Evolutionary conservation across 495 filamentous ascomycete genomes (phyloP), one percentile per base, ranked within the genome.

Genomic region (Penicillium fimorum): DNA sequence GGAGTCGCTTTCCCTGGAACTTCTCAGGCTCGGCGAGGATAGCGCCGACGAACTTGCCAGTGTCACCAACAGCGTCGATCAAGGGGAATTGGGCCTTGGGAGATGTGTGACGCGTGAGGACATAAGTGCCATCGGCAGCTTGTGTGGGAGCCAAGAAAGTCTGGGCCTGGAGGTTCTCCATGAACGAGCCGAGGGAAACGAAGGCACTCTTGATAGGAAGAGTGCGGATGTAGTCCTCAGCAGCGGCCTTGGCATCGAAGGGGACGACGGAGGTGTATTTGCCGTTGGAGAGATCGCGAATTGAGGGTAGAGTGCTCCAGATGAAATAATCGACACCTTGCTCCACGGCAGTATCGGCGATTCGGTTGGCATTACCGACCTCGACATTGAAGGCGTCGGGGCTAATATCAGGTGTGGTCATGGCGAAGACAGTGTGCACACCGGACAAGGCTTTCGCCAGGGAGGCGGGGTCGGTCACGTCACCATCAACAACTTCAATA

Each of bases 41-140:
- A 13, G 81, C 74, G 9, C 73, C 78, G 15, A 82, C 68, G 56
- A 74, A 83, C 55, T 82, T 82, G 0, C 80, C 82, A 3, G 70
- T 72, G 59, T 84, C 79, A 9, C 61, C 69, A 5, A 55, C 65
- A 7, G 71, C 72, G 57, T 81, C 74, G 50, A 84, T 70, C 24
- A 76, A 43, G 3, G 82, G 79, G 1, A 77, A 37, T 37, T 53
- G 37, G 4, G 69, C 68, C 13, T 70, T 52, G 0, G 72, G 72
- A 4, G 69, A 71, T 30, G 55, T 53, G 45, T 55, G 59, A 25
- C 64, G 61, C 13, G 68, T 20, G 1, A 73, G 43, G 1, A 49
- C 59, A 24, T 66, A 74, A 1, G 58, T 64, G 11, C 44, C 58
- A 13, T 44, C 41, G 12, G 17, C 15, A 1, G 24, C 35, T 18